Evolutionary conservation across 495 filamentous ascomycete genomes (phyloP), one percentile per base, ranked within the genome.

Genomic region (Trichoderma parareesei): DNA sequence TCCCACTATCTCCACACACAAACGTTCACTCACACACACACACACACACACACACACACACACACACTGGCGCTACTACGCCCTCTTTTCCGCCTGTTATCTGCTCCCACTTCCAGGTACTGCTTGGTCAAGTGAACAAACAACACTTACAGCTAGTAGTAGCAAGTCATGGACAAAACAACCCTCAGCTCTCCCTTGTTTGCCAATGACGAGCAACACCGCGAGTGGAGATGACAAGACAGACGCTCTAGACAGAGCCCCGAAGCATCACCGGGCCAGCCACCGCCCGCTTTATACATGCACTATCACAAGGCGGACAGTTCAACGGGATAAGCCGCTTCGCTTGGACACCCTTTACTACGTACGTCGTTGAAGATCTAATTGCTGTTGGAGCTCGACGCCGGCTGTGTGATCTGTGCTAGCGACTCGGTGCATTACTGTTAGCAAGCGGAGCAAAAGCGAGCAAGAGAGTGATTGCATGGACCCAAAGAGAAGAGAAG

Each of bases 231-330:
- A 11, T 41, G 40, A 2, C 27, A 27, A 27, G 27, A 27, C 27
- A 41, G 40, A 41, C 1, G 40, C 40, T 41, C 1, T 41, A 41
- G 40, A 41, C 27, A 27, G 40, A 41, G 40, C 6, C 40, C 40
- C 40, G 11, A 41, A 11, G 11, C n/a, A 20, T 16, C 1, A 3
- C 6, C 18, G 13, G 53, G 53, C 37, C 53, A 57, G 53, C 53
- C 53, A 57, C 53, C 53, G 53, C 53, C 53, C 53, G 53, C 53
- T 57, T 57, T 57, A 57, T 27, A 57, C 27, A 13, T 27, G 33
- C 33, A 33, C 53, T 57, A 37, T 33, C 18, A 37, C 10, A 10
- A 37, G 11, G 53, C 53, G 53, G 27, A 57, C 20, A 57, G 35
- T 57, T 57, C 27, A 35, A 37, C 20, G 33, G 53, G 53, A 35